These are phyloP conservation scores for Neurospora hispaniola DNA, from an alignment of 495 filamentous ascomycete species.

Conservation along the genomic window DNA sequence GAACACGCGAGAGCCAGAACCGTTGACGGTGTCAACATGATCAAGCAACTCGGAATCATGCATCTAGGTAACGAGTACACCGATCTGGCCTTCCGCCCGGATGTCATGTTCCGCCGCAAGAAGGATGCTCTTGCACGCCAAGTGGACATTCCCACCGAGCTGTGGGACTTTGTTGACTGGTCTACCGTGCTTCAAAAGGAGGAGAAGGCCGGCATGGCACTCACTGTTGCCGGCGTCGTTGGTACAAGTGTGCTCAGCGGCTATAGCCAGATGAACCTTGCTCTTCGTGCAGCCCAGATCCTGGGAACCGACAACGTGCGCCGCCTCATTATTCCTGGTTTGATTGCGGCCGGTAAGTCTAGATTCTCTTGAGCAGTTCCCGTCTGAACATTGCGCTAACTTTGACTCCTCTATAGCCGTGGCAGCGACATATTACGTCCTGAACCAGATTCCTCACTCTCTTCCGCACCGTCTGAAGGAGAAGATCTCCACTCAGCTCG, in stretches of 20 bases:
- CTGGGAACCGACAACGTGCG: conserved; percentile 77
- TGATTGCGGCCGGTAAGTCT: conserved; percentile 64
- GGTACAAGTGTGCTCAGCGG: conserved; percentile 73
- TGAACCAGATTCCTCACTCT: conserved; percentile 76
- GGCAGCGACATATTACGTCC: conserved; percentile 64
- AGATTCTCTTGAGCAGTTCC: not conserved
- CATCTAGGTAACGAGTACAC: conserved; percentile 82
- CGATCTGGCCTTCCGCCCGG: conserved; percentile 73
- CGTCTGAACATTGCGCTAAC: conserved; percentile 8
- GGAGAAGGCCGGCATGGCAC: conserved; percentile 88
- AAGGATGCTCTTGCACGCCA: conserved; percentile 70
- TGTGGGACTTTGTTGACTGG: conserved; percentile 90
- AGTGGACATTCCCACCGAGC: conserved; percentile 75
- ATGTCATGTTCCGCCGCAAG: conserved; percentile 84
- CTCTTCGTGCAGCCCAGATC: conserved; percentile 64
- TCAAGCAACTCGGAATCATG: conserved; percentile 76
- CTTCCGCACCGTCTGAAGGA: conserved; percentile 76
- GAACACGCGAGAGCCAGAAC: conserved; percentile 72
- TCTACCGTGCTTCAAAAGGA: conserved; percentile 72
- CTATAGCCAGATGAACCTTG: conserved; percentile 80
- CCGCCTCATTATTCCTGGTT: conserved; percentile 68
- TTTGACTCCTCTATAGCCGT: conserved; percentile 39
- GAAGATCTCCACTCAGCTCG: conserved; percentile 72
- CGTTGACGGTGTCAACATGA: conserved; percentile 69
- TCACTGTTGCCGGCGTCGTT: conserved; percentile 82